Conservation (phyloP, 441 rosid genomes). For the Pelargonium citronellum region DNA sequence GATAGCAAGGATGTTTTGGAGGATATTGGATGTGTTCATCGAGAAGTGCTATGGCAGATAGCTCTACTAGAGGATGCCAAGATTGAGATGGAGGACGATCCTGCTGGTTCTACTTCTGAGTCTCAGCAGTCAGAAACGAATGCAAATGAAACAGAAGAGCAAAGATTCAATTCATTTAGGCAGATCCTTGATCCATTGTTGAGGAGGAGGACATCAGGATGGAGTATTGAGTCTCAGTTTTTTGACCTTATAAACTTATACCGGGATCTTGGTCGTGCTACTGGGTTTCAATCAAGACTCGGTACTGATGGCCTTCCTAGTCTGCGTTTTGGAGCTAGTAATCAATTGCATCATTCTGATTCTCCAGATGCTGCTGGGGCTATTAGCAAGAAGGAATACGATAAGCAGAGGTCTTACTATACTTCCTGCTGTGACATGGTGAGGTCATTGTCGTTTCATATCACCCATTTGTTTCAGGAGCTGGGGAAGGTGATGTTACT, state of each 20-base stretch:
- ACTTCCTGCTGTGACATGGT: conserved; percentile 92
- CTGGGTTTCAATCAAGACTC: conserved; percentile 67
- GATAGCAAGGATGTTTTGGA: conserved; percentile 83
- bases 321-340: conserved; percentile 36
- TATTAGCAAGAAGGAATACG: conserved; percentile 48
- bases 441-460: conserved; percentile 83
- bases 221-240: conserved; percentile 87
- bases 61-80: conserved; percentile 80
- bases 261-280: conserved; percentile 82
- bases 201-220: conserved; percentile 88
- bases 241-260: conserved; percentile 89
- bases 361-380: conserved; percentile 47
- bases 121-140: conserved; percentile 48
- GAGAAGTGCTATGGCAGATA: conserved; percentile 89
- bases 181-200: conserved; percentile 90
- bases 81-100: conserved; percentile 53
- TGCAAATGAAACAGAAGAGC: conserved; percentile 59
- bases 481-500: conserved; percentile 90
- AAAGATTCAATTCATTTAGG: conserved; percentile 80
- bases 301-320: conserved; percentile 43
- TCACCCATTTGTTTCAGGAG: conserved; percentile 89
- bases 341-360: conserved; percentile 34
- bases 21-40: conserved; percentile 77
- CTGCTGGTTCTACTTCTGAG: conserved; percentile 40
- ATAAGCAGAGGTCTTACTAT: conserved; percentile 70